Evolutionary conservation across 2,329 filamentous ascomycete genomes (phyloP).

Genomic region (Acephala macrosclerotiorum): DNA sequence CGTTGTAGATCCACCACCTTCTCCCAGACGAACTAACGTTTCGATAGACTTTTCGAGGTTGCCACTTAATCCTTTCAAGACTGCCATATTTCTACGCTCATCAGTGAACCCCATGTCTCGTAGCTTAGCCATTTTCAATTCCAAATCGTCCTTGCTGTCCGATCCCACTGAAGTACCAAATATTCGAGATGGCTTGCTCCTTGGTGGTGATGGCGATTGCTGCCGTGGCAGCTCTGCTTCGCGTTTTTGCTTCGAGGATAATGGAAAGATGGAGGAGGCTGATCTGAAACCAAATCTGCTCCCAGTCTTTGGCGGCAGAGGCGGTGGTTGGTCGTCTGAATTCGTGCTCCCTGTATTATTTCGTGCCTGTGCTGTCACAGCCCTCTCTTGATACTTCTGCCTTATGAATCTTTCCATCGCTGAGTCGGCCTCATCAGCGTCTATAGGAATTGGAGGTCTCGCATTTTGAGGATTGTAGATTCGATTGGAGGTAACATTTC

Average conservation of each 20-base stretch:
- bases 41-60: constrained; percentile 89
- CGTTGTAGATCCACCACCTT: constrained; percentile 57
- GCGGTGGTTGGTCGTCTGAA: constrained; percentile 61
- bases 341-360: constrained; percentile 52
- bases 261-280: constrained; percentile 59
- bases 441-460: constrained; percentile 84
- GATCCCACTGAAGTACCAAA: constrained; percentile 74
- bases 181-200: constrained; percentile 66
- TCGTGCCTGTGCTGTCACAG: constrained; percentile 54
- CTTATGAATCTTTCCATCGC: constrained; percentile 96
- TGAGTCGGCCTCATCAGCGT: constrained; percentile 90
- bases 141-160: constrained; percentile 63
- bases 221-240: constrained; percentile 31
- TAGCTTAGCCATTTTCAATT: constrained; percentile 78
- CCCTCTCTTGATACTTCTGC: constrained; percentile 82
- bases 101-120: constrained; percentile 94
- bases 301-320: constrained; percentile 67
- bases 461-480: constrained; percentile 87
- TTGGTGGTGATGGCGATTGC: constrained; percentile 38
- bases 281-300: constrained; percentile 68
- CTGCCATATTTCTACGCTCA: constrained; percentile 78
- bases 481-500: constrained; percentile 86
- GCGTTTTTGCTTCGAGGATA: constrained; percentile 57
- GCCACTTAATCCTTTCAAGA: constrained; percentile 83
- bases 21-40: constrained; percentile 81